Base-by-base conservation (phyloP, 352 stramenopile genomes). In the Blastocystis sp. region DNA sequence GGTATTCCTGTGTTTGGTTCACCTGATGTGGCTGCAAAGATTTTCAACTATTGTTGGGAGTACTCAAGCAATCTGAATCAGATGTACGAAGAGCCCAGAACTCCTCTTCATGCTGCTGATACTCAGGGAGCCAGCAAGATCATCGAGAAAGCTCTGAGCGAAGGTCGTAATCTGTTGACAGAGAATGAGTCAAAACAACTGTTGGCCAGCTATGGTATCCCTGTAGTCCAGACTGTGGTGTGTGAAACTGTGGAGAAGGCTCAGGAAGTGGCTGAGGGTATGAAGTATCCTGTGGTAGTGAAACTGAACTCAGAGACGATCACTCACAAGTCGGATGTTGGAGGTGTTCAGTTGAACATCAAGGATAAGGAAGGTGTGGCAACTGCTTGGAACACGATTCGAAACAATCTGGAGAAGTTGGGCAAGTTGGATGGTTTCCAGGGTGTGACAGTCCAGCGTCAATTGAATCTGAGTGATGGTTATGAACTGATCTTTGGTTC, bases 1-100 rank as follows among this genome's bases (percentile, higher is more conserved):
- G 88, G 88, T 14, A 89, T 90, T 42, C 87, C 87, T 1, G 89
- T 88, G n/a, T 90, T 89, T 56, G 77, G 88, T 27, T 90, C 88
- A 39, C 89, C 88, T 39, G 89, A 91, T 74, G 67, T 54, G 37
- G 89, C 89, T 27, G 61, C 61, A 2, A 83, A 83, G 69, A 87
- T 83, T 43, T 83, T 83, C 71, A 83, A 83, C 57, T 83, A 69
- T 43, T 69, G 52, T 27, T 83, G 71, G 71, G 71, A 77, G 57
- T 83, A 83, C 57, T 46, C 21, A 21, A 46, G 32, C 57, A 69
- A 83, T 29, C n/a, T 69, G 52, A 43, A 83, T 19, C 2, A 46
- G 52, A 42, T 78, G 46, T 78, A 78, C 24, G 67, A 78, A n/a
- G 67, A 49, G 46, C 67, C 67, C 7, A 63, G 35, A 39, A 32